These are phyloP conservation scores for Penicillium robsamsonii DNA, from an alignment of 495 filamentous ascomycete genomes.

Conservation along the genomic window DNA sequence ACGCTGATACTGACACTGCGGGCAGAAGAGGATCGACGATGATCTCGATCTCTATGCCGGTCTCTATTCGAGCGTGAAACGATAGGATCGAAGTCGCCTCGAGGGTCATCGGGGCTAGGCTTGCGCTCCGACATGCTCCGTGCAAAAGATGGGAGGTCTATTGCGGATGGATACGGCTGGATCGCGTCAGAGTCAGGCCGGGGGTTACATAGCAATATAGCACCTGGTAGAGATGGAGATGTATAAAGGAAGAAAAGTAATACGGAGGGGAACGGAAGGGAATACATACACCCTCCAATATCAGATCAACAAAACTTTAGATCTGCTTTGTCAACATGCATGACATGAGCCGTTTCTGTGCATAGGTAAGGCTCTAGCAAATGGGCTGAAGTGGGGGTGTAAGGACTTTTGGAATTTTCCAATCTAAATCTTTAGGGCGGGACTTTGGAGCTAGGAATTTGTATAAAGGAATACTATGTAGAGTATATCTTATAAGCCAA, in stretches of 20 bases:
- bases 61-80: conserved; percentile 1
- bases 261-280: not conserved
- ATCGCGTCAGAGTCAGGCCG: conserved; percentile 3
- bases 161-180: not conserved
- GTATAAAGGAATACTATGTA: no score
- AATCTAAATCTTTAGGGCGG: not conserved
- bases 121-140: conserved; percentile 31
- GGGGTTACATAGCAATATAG: conserved; percentile 4
- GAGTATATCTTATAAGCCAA: not conserved
- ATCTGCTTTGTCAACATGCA: conserved; percentile 25
- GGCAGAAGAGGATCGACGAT: not conserved
- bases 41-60: not conserved
- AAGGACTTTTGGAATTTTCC: conserved; percentile 2
- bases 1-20: conserved; percentile 5
- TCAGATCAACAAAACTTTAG: not conserved
- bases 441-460: conserved; percentile 13
- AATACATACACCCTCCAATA: conserved; percentile 4
- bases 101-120: not conserved
- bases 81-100: conserved; percentile 1
- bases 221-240: not conserved
- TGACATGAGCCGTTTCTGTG: conserved; percentile 15
- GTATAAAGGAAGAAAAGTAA: not conserved
- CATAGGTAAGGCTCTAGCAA: not conserved
- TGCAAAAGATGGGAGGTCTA: conserved; percentile 1
- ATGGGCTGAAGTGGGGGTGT: not conserved